These are phyloP conservation scores for Colletotrichum lini DNA, from an alignment of 2,329 filamentous ascomycete species.

Conservation along the genomic window DNA sequence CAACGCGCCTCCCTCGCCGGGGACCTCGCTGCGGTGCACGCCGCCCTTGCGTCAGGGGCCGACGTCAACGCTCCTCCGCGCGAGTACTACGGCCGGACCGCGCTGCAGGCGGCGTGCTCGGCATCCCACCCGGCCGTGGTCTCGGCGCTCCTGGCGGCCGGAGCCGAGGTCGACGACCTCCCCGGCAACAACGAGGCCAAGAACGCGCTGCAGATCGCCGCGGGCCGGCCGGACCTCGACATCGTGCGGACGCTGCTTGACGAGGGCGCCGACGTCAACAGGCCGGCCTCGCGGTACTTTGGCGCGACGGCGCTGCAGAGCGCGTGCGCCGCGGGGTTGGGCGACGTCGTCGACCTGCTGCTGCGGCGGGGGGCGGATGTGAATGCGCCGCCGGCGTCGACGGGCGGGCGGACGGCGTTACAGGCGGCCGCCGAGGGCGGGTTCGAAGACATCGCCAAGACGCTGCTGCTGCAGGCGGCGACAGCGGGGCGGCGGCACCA, in stretches of 20 bases:
- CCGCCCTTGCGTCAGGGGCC: slow-evolving; percentile 47
- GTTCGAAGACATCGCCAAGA: slow-evolving; percentile 30
- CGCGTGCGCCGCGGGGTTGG: slow-evolving; percentile 50
- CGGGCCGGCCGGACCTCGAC: slow-evolving; percentile 43
- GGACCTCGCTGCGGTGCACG: slow-evolving; percentile 46
- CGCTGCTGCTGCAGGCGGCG: slow-evolving; percentile 23
- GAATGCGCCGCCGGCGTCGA: slow-evolving; percentile 47
- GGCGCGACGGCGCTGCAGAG: slow-evolving; percentile 57
- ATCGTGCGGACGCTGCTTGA: slow-evolving; percentile 49
- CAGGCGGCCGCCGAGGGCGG: slow-evolving; percentile 43
- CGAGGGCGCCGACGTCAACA: slow-evolving; percentile 50
- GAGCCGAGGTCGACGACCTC: slow-evolving; percentile 52
- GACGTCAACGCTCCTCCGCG: slow-evolving; percentile 51
- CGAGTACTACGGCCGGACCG: slow-evolving; percentile 54
- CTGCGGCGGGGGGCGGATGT: slow-evolving; percentile 52
- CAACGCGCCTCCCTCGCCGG: slow-evolving; percentile 53
- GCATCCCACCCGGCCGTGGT: slow-evolving; percentile 47
- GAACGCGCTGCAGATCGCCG: slow-evolving; percentile 59
- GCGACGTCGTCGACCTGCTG: slow-evolving; percentile 46
- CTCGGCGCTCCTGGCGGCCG: slow-evolving; percentile 48
- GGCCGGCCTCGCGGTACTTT: slow-evolving; percentile 49
- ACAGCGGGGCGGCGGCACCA: too few relatives aligned
- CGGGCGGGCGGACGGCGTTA: slow-evolving; percentile 44
- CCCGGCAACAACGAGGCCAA: slow-evolving; percentile 52
- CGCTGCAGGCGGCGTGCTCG: slow-evolving; percentile 55